Conservation (phyloP, 192 early-diverging fungal species). For the Gamsiella multidivaricata region DNA sequence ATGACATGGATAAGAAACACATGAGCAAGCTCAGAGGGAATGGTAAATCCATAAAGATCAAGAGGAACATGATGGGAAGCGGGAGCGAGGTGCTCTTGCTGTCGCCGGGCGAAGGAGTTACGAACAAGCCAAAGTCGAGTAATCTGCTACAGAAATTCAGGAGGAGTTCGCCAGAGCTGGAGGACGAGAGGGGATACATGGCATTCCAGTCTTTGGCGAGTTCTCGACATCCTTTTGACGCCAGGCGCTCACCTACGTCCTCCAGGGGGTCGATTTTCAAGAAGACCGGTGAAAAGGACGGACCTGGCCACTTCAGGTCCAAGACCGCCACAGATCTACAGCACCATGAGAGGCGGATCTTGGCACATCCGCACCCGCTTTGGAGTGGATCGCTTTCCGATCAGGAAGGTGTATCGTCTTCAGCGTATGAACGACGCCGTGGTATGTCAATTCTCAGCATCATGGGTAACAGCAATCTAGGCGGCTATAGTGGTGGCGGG, state of each 20-base stretch:
- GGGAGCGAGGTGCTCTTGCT: slow-evolving; percentile 10
- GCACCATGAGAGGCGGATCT: neutral
- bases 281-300: neutral
- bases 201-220: neutral
- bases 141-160: slow-evolving; percentile 32
- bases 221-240: neutral
- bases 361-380: slow-evolving; percentile 47
- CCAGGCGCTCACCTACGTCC: neutral
- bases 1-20: slow-evolving; percentile 25
- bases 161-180: neutral
- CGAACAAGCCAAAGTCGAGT: neutral
- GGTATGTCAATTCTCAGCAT: slow-evolving; percentile 37
- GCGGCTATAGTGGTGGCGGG: neutral
- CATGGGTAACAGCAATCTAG: slow-evolving; percentile 1
- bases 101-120: neutral
- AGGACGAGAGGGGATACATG: slow-evolving; percentile 3
- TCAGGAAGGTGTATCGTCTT: slow-evolving; percentile 15
- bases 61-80: slow-evolving; percentile 1
- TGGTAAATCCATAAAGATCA: neutral
- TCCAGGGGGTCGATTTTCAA: neutral
- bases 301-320: slow-evolving; percentile 11
- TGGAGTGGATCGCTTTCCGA: slow-evolving; percentile 48
- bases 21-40: neutral
- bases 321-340: slow-evolving; percentile 13
- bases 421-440: slow-evolving; percentile 22